phyloP scores from a whole-genome alignment of 2,329 filamentous ascomycete genomes.

The Nemania sp. region DNA sequence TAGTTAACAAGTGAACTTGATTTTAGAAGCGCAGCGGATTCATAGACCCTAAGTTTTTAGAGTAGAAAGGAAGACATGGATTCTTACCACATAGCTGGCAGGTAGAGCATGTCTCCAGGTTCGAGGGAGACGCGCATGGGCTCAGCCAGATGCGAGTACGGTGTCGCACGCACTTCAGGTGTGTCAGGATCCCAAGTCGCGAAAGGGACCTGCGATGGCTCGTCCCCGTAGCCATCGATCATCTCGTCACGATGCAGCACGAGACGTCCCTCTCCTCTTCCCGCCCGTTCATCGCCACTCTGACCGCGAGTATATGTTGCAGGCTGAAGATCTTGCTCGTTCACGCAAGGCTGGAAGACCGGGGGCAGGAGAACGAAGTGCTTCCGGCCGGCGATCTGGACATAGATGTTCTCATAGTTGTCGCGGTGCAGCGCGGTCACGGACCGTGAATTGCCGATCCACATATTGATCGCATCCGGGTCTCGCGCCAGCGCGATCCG shows the following conservation, averaged over 20 bases:
- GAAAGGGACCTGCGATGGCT: slow-evolving; percentile 59
- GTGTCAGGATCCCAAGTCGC: slow-evolving; percentile 74
- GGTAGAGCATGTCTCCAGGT: slow-evolving; percentile 78
- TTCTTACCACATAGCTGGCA: slow-evolving; percentile 75
- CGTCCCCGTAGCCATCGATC: slow-evolving; percentile 1
- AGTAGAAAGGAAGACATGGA: neutral
- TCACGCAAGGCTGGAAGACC: slow-evolving; percentile 68
- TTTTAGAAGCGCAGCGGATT: neutral
- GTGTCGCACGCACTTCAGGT: slow-evolving; percentile 53
- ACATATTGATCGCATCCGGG: slow-evolving; percentile 80
- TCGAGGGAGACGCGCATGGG: slow-evolving; percentile 70
- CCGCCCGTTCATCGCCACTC: slow-evolving; percentile 1
- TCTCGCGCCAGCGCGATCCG: slow-evolving; percentile 64
- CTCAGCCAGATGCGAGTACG: slow-evolving; percentile 60
- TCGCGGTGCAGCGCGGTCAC: slow-evolving; percentile 78
- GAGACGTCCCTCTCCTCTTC: slow-evolving; percentile 5
- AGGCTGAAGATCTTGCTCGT: slow-evolving; percentile 60
- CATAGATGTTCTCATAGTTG: slow-evolving; percentile 84
- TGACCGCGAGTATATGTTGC: slow-evolving; percentile 60
- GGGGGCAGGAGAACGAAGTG: slow-evolving; percentile 77
- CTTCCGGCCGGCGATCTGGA: slow-evolving; percentile 73
- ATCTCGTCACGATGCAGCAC: slow-evolving; percentile 19
- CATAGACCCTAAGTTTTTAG: no score
- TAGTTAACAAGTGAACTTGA: neutral
- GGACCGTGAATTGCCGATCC: slow-evolving; percentile 74